Evolutionary conservation across 306 rosid species (phyloP), one percentile per base, ranked within the genome.

Genomic region (Echinosophora koreensis): DNA sequence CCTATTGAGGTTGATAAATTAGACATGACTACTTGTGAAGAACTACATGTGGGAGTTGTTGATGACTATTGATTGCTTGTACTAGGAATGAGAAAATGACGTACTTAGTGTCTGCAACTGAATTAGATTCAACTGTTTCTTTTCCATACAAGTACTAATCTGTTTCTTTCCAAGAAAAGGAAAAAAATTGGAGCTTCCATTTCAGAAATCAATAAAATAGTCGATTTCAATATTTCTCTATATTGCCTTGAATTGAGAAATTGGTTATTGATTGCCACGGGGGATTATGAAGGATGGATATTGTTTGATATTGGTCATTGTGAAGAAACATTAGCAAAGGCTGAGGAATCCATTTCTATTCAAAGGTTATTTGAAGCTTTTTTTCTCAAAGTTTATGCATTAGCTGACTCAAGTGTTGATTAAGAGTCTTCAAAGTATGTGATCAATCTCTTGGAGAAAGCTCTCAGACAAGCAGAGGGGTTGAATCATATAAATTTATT

Each of bases 301-400:
- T 67, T 93, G 73, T 93, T 90, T 72, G 98, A 93, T 82, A 93
- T 94, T 52, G 97, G 98, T 56, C 97, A 89, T 74, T 91, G 91
- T 13, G 97, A 93, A 71, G 94, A 91, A 84, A 94, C 94, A 51
- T 80, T 93, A 87, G 88, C 90, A 32, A 93, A 87, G 85, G 97
- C 97, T 5, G 94, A 93, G 81, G 90, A 88, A 72, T 93, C 98
- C 56, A 89, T 91, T 80, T 80, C 86, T 32, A 67, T 91, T 74
- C 94, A 93, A 87, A 89, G 97, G 82, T 93, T 97, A 76, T 93
- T 93, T 78, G 98, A 93, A 85, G 97, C 97, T 46, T 93, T 84
- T 86, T 93, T 93, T 84, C 95, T 93, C 28, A 93, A 93, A 84
- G 98, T 93, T 56, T 93, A 91, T 69, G 97, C 87, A 27, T 81